Percentiles rank a stretch among this genome's conserved stretches.
phyloP scores from a whole-genome alignment of 2,329 filamentous ascomycete genomes.

The Ophiocordyceps camponoti-saundersi region DNA sequence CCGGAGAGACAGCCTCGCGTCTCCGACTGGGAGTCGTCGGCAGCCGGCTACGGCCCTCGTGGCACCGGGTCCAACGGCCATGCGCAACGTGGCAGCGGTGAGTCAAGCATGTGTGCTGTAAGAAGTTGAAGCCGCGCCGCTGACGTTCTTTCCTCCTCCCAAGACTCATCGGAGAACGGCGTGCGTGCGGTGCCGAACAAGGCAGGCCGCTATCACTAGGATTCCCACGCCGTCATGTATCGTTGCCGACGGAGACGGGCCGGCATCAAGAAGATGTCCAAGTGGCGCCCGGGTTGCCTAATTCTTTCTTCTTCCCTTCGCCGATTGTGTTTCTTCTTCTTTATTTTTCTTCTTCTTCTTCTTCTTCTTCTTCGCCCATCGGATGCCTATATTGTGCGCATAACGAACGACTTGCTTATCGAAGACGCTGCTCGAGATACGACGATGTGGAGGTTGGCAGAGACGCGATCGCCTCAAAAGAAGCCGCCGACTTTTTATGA shows the following conservation, averaged over 20 bases:
- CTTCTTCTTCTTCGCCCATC: too few species aligned
- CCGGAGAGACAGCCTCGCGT: slow-evolving; percentile 48
- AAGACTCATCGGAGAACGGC: slow-evolving; percentile 26
- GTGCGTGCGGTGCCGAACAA: slow-evolving; percentile 19
- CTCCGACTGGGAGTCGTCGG: slow-evolving; percentile 40
- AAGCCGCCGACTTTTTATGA: slow-evolving; percentile 17
- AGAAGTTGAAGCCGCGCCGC: too few species aligned
- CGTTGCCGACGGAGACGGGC: too few species aligned
- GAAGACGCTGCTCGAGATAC: not conserved
- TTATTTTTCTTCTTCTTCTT: too few species aligned
- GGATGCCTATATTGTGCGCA: too few species aligned
- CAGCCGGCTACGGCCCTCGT: slow-evolving; percentile 32
- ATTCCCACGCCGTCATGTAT: too few species aligned
- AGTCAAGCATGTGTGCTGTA: slow-evolving; percentile 10
- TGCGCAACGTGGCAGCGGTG: slow-evolving; percentile 43
- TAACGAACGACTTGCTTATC: too few species aligned
- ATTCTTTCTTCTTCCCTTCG: too few species aligned
- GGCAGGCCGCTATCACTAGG: slow-evolving; percentile 18
- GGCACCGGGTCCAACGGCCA: slow-evolving; percentile 38
- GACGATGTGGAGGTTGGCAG: slow-evolving; percentile 1
- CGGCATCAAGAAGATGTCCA: too few species aligned
- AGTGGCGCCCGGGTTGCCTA: too few species aligned
- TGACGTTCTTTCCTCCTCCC: slow-evolving; percentile 4
- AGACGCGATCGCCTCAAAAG: slow-evolving; percentile 2
- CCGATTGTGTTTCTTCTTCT: too few species aligned